Evolutionary conservation across 306 rosid genomes (phyloP).

Genomic region (Acacia melanoxylon): DNA sequence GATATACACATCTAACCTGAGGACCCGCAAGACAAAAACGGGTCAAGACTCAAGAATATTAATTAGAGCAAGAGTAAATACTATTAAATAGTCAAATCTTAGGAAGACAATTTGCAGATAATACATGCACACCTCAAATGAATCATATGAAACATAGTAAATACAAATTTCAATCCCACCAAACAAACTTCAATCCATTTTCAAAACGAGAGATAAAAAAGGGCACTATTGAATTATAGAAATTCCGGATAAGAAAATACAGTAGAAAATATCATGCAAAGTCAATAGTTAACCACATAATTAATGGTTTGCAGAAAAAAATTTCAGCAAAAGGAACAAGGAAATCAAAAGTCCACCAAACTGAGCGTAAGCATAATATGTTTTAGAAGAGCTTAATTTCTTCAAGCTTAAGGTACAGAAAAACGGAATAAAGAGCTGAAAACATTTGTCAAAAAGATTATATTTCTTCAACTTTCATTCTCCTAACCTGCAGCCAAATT

Average conservation of each 20-base stretch:
- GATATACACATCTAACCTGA: conserved; percentile 78
- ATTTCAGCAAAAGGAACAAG: background rate
- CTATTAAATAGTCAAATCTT: conserved; percentile 11
- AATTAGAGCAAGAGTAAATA: conserved; percentile 1
- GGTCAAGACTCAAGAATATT: background rate
- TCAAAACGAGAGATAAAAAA: conserved; percentile 11
- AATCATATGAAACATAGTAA: background rate
- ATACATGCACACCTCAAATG: background rate
- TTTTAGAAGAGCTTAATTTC: background rate
- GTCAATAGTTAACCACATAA: background rate
- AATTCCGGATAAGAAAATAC: background rate
- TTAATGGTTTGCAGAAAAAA: background rate
- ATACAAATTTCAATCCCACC: conserved; percentile 1
- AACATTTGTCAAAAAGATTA: background rate
- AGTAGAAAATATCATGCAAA: background rate
- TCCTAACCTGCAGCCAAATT: background rate
- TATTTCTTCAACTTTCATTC: background rate
- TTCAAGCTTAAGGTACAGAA: background rate
- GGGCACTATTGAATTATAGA: background rate
- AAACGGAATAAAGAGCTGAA: background rate
- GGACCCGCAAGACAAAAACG: conserved; percentile 11
- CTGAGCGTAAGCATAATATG: background rate
- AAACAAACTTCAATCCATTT: background rate
- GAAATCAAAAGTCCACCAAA: background rate
- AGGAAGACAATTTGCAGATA: background rate